phyloP scores from a whole-genome alignment of 192 early-diverging fungal genomes.

The Chytriomyces sp. region DNA sequence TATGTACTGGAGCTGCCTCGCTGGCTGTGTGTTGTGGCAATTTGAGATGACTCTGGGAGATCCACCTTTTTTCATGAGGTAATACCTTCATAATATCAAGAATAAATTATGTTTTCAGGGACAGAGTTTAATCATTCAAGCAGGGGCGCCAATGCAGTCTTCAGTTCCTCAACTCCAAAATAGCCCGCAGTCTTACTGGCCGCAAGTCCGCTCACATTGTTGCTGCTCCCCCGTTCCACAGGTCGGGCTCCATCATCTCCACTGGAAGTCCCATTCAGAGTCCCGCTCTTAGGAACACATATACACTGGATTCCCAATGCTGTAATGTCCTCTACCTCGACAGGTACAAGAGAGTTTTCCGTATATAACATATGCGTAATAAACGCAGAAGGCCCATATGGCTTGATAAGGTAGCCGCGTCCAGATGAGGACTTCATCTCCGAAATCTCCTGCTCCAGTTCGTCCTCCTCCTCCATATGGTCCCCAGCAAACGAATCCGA shows the following conservation, averaged over 20 bases:
- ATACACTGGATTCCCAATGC: slow-evolving; percentile 45
- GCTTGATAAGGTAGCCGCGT: slow-evolving; percentile 32
- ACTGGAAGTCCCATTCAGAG: background rate
- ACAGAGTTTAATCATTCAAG: background rate
- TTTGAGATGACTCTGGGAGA: too few relatives aligned
- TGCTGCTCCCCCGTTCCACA: slow-evolving; percentile 14
- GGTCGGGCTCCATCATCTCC: background rate
- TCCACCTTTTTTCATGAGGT: too few relatives aligned
- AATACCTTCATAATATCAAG: background rate
- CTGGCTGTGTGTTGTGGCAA: too few relatives aligned
- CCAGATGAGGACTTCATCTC: slow-evolving; percentile 26
- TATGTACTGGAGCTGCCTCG: too few relatives aligned
- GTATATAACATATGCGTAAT: slow-evolving; percentile 52
- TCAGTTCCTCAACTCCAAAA: slow-evolving; percentile 16
- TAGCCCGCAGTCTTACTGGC: slow-evolving; percentile 7
- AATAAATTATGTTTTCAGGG: background rate
- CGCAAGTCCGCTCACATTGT: background rate
- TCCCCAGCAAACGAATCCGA: background rate
- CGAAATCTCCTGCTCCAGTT: slow-evolving; percentile 11
- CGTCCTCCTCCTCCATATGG: slow-evolving; percentile 1
- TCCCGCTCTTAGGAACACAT: slow-evolving; percentile 23
- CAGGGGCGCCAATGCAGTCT: background rate
- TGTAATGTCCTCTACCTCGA: slow-evolving; percentile 42
- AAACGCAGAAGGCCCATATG: slow-evolving; percentile 45
- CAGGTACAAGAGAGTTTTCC: slow-evolving; percentile 40